A percentile compares a stretch with the other conserved stretches of the same genome.
phyloP scores from a whole-genome alignment of 169 alveolate species.

The Babesia gibsoni region DNA sequence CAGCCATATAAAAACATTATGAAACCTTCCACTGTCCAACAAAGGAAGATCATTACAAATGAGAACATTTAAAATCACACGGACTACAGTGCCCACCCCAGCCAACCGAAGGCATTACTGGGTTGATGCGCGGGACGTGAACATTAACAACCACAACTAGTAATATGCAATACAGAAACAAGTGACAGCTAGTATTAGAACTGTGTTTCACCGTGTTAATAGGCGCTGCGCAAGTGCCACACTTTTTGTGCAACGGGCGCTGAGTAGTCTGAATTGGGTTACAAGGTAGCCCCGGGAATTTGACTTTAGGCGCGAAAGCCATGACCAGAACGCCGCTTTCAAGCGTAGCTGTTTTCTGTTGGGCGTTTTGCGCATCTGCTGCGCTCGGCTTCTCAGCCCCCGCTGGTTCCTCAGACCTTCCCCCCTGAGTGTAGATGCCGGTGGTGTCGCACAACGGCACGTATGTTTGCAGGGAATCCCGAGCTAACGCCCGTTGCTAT shows the following conservation, averaged over 20 bases:
- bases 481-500: conserved; percentile 57
- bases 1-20: neutral
- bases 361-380: conserved; percentile 54
- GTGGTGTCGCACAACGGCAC: no score
- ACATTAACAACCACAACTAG: no score
- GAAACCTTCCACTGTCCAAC: no score
- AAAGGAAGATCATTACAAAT: no score
- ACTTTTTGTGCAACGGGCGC: conserved; percentile 19
- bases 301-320: conserved; percentile 30
- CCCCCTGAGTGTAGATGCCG: conserved; percentile 57
- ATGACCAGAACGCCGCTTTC: conserved; percentile 63
- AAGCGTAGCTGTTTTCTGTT: conserved; percentile 59
- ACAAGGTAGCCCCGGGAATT: conserved; percentile 55
- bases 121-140: no score
- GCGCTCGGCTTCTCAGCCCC: conserved; percentile 56
- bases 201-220: no score
- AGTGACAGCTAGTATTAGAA: no score
- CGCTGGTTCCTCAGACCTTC: conserved; percentile 67
- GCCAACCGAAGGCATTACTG: no score
- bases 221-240: neutral
- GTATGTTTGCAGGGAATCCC: conserved; percentile 53
- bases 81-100: no score
- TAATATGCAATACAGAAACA: no score
- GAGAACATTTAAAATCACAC: no score
- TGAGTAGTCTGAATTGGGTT: conserved; percentile 66